Percentiles rank a stretch among this genome's conserved stretches.
phyloP scores from a whole-genome alignment of 2,329 filamentous ascomycete genomes.

The Stemphylium vesicarium region DNA sequence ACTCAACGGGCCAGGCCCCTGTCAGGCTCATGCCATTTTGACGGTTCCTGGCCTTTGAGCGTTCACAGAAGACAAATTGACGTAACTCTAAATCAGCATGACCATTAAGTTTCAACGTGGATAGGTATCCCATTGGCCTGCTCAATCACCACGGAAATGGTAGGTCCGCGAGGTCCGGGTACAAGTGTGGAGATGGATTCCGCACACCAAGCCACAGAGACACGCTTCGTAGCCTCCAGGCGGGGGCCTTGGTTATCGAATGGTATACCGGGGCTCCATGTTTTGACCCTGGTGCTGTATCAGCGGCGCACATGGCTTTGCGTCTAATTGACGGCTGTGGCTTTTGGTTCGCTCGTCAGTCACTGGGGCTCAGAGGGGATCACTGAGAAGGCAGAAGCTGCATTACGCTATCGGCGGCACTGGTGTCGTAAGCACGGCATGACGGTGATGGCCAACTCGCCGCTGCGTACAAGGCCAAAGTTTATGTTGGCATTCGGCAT shows the following conservation, averaged over 20 bases:
- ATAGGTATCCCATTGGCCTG: constrained; percentile 8
- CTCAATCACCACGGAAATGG: constrained; percentile 1
- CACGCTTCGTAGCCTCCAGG: neutral
- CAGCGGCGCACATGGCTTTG: constrained; percentile 14
- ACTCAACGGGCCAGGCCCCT: neutral
- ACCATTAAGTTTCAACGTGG: neutral
- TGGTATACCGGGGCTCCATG: neutral
- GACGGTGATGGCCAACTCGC: neutral
- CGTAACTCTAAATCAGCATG: neutral
- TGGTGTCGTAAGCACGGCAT: constrained; percentile 10
- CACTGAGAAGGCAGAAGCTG: neutral
- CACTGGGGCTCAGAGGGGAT: constrained; percentile 7
- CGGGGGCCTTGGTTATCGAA: constrained; percentile 12
- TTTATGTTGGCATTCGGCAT: neutral
- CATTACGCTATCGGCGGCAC: constrained; percentile 15
- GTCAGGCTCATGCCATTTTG: neutral
- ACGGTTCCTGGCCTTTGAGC: neutral
- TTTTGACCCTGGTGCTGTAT: constrained; percentile 16
- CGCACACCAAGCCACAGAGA: constrained; percentile 8
- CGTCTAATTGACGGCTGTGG: constrained; percentile 8
- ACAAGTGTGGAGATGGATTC: constrained; percentile 6
- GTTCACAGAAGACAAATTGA: neutral
- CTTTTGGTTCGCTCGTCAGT: constrained; percentile 14
- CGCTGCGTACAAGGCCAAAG: neutral
- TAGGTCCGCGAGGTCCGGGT: constrained; percentile 1